phyloP scores from a whole-genome alignment of 2,329 filamentous ascomycete genomes.

The Didymella pinodella region DNA sequence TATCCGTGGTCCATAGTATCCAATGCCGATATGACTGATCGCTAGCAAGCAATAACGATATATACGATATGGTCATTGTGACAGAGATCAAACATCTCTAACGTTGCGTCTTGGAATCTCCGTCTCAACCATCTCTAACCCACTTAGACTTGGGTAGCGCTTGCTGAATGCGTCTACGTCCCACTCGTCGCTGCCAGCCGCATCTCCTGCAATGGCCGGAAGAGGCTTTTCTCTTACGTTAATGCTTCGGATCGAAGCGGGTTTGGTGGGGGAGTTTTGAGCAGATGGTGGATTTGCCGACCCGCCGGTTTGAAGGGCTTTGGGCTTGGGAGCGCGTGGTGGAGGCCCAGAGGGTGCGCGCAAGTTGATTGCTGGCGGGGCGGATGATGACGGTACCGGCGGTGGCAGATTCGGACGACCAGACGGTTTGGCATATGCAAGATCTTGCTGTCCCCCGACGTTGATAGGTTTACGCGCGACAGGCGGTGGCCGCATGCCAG shows the following conservation, averaged over 20 bases:
- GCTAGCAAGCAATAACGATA: constrained; percentile 6
- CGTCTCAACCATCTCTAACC: constrained; percentile 88
- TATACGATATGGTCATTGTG: background rate
- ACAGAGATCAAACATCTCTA: constrained; percentile 19
- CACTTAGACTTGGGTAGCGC: constrained; percentile 82
- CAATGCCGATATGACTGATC: constrained; percentile 6
- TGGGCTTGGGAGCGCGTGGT: constrained; percentile 67
- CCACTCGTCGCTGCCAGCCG: constrained; percentile 60
- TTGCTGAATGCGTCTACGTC: constrained; percentile 76
- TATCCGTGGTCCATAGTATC: background rate
- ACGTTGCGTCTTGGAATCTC: constrained; percentile 53
- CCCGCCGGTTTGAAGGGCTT: constrained; percentile 62
- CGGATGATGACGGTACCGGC: constrained; percentile 40
- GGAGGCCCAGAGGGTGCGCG: constrained; percentile 45
- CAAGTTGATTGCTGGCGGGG: constrained; percentile 44
- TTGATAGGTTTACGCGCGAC: constrained; percentile 59
- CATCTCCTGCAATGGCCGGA: constrained; percentile 15
- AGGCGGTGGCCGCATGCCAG: constrained; percentile 32
- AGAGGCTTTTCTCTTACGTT: constrained; percentile 36
- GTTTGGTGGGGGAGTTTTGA: constrained; percentile 19
- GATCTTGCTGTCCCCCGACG: constrained; percentile 32
- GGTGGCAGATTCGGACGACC: constrained; percentile 34
- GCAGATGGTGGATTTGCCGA: constrained; percentile 28
- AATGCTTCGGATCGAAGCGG: constrained; percentile 11
- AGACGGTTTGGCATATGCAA: constrained; percentile 40